Evolutionary conservation across 306 rosid species (phyloP), one percentile per base, ranked within the genome.

Genomic region (Begonia peltatifolia): DNA sequence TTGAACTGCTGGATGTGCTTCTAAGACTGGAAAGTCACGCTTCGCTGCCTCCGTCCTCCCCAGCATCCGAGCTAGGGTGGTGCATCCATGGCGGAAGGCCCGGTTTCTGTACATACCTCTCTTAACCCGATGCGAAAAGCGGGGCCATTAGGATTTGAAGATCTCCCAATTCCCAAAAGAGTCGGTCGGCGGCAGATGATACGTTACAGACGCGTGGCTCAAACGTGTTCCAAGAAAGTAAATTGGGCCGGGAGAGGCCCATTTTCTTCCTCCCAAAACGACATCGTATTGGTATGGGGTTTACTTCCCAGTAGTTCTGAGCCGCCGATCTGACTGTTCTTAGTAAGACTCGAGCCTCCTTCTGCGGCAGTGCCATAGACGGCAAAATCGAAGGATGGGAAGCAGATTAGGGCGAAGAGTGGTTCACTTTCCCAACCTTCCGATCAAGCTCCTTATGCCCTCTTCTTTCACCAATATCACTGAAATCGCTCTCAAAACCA

Each of bases 401-500:
- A 67, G 78, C 76, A 56, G 85, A 62, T 58, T 82, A 58, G 85
- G 85, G 16, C 54, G 82, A 22, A 71, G 85, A 63, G 74, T 82
- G 20, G 67, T 85, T 11, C 63, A 80, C 64, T 67, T 90, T 56
- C 66, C 80, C 6, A 72, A 78, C 71, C 69, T 89, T 14, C 87
- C 84, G 4, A 67, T 89, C 57, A 80, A 69, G 55, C 92, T 78
- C 16, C 76, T 75, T 2, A 75, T 92, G 93, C 96, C 81, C 7
- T 58, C 58, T 9, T 70, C 64, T 63, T 74, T 85, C 63, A 30
- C 69, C 43, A 68, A 67, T 69, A 69, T 63, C 73, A 74, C 52
- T 14, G 94, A 78, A 61, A 78, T 90, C 64, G 72, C 97, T 0
- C 83, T 90, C 15, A 85, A 85, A 61, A 83, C 95, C 53, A 62